Evolutionary conservation across 2,329 filamentous ascomycete species (phyloP).

Genomic region (Diaporthe citriasiana): DNA sequence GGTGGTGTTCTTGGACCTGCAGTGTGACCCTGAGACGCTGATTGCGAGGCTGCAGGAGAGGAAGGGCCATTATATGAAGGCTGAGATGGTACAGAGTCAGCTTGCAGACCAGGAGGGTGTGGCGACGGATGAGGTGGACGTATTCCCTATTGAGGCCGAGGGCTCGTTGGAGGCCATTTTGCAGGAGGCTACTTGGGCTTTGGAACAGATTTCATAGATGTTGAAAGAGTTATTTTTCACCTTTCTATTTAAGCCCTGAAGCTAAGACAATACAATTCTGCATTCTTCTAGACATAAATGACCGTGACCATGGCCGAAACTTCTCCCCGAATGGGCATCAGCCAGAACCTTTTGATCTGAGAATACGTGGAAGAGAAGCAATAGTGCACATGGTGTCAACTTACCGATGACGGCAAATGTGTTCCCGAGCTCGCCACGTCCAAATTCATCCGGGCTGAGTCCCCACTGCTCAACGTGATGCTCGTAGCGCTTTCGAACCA

Average conservation of each 20-base stretch:
- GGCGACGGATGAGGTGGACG: slow-evolving; percentile 50
- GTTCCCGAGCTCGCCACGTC: too few species aligned
- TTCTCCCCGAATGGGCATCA: too few species aligned
- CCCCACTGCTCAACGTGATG: too few species aligned
- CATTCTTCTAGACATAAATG: background rate
- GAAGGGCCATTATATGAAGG: slow-evolving; percentile 54
- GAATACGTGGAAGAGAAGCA: too few species aligned
- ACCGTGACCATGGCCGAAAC: too few species aligned
- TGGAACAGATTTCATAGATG: background rate
- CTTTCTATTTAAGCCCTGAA: background rate
- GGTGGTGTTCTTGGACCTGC: slow-evolving; percentile 54
- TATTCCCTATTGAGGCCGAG: slow-evolving; percentile 48
- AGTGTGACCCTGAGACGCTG: slow-evolving; percentile 50
- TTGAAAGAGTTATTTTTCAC: background rate
- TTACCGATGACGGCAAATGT: too few species aligned
- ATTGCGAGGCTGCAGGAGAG: slow-evolving; percentile 48
- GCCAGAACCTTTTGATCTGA: too few species aligned
- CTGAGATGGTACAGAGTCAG: slow-evolving; percentile 54
- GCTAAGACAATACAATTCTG: background rate
- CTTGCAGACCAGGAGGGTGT: slow-evolving; percentile 50
- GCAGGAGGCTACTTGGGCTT: slow-evolving; percentile 9
- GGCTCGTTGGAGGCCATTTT: background rate
- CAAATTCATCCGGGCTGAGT: too few species aligned
- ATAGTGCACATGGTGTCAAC: too few species aligned
- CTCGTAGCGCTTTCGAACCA: too few species aligned